Base-by-base conservation (phyloP, 208 protist species). In the Crithidia bombi region DNA sequence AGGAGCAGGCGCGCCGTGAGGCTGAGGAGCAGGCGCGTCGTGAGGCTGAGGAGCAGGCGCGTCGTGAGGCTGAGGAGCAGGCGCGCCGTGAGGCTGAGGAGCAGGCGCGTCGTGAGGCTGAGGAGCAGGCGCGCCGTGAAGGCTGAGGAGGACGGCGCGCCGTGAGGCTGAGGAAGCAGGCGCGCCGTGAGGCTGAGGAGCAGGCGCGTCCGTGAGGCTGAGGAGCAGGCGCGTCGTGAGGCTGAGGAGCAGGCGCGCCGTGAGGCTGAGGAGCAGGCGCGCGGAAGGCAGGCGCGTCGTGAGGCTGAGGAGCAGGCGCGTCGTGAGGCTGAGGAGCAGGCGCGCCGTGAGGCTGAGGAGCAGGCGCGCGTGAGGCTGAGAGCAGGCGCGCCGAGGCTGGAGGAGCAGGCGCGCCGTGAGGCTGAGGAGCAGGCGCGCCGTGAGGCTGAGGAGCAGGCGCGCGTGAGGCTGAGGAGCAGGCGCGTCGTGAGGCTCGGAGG, bases 151-250 rank as follows among this genome's bases (percentile, higher is more conserved):
- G 26, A 51, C n/a, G 21, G 70, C 51, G 1, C 65, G 56, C 15
- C 5, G 17, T 28, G 73, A 67, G 38, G 52, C 55, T 17, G 73
- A 73, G 49, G 66, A 47, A 72, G 46, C 38, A 66, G 41, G 76
- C 76, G 4, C 69, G 76, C 25, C 62, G 59, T 36, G 69, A 74
- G 21, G 54, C 58, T 39, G 74, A 74, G 46, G 73, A 57, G 50
- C 38, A 58, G 5, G 97, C 98, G 4, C 76, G 98, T 21, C n/a
- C 64, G 98, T 3, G 84, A 69, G 19, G 84, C 85, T 15, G 89
- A 87, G 12, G 93, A 57, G 52, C 33, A 72, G 19, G 63, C 78
- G 17, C 64, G 69, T 12, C 55, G 78, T 38, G 62, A 74, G 11
- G 69, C 69, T 5, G 73, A 83, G 51, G 73, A 44, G 36, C 25